Evolutionary conservation across 768 basidiomycete species (phyloP).

Genomic region (Termitomyces sp.): DNA sequence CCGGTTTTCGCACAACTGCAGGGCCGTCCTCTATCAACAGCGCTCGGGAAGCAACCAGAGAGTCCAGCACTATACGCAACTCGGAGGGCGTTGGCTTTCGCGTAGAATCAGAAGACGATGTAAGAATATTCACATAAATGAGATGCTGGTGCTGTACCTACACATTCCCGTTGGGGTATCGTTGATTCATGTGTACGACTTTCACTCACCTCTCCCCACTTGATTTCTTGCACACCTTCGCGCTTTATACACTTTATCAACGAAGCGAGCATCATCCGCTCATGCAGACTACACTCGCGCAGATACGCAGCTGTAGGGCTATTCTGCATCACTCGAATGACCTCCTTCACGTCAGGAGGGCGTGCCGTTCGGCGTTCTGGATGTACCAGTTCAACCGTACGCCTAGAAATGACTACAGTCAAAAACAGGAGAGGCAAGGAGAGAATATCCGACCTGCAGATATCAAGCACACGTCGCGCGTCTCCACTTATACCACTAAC

Average conservation of each 20-base stretch:
- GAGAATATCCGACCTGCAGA: constrained; percentile 65
- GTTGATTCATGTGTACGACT: not conserved
- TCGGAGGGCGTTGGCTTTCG: constrained; percentile 58
- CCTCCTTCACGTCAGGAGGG: constrained; percentile 68
- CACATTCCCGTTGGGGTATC: not conserved
- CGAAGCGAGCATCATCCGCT: constrained; percentile 82
- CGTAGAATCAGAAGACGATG: constrained; percentile 49
- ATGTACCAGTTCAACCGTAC: constrained; percentile 78
- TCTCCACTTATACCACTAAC: constrained; percentile 82
- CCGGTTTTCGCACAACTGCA: constrained; percentile 45
- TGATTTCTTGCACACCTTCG: constrained; percentile 84
- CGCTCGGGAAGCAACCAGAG: constrained; percentile 72
- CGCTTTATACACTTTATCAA: constrained; percentile 77
- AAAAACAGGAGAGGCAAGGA: not conserved
- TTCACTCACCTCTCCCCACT: constrained; percentile 70
- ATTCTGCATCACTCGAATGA: constrained; percentile 83
- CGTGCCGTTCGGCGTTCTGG: constrained; percentile 46
- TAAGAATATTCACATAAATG: constrained; percentile 61
- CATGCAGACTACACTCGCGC: constrained; percentile 79
- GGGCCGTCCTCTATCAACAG: constrained; percentile 66
- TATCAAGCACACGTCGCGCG: constrained; percentile 87
- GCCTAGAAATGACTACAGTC: constrained; percentile 32
- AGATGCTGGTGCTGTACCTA: constrained; percentile 72
- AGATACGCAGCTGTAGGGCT: constrained; percentile 86
- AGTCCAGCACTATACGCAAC: constrained; percentile 65